phyloP scores from a whole-genome alignment of 1,284 basidiomycete genomes.

The Malassezia sympodialis region DNA sequence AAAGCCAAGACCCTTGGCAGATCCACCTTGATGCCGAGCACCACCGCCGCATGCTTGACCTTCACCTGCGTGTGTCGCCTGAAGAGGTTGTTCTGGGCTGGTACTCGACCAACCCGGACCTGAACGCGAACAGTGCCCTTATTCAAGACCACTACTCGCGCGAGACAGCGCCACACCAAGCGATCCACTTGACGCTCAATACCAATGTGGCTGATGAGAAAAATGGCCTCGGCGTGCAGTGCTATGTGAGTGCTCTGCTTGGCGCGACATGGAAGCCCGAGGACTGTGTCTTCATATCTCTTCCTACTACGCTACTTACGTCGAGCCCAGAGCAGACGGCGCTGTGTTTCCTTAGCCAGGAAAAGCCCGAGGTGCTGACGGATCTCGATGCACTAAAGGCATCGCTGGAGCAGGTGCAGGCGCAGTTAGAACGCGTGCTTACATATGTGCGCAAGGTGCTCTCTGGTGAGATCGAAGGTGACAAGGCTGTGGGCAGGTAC shows the following conservation, averaged over 20 bases:
- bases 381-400: constrained; percentile 56
- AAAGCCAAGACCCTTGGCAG: constrained; percentile 63
- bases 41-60: constrained; percentile 82
- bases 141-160: constrained; percentile 97
- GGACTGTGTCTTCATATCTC: constrained; percentile 45
- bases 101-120: constrained; percentile 57
- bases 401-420: constrained; percentile 61
- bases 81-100: constrained; percentile 83
- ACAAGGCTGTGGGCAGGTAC: constrained; percentile 79
- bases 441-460: constrained; percentile 75
- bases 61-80: constrained; percentile 71
- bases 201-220: constrained; percentile 56
- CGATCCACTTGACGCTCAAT: constrained; percentile 85
- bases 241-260: constrained; percentile 67
- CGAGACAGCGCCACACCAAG: constrained; percentile 77
- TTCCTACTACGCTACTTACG: constrained; percentile 30
- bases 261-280: constrained; percentile 39
- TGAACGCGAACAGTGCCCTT: constrained; percentile 91
- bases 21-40: constrained; percentile 82
- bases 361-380: constrained; percentile 46
- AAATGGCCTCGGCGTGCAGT: constrained; percentile 58
- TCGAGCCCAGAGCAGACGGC: constrained; percentile 49
- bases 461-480: constrained; percentile 66
- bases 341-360: constrained; percentile 62
- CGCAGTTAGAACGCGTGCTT: constrained; percentile 74